Evolutionary conservation across 768 basidiomycete species (phyloP), one percentile per base, ranked within the genome.

Genomic region (Phylloporus sp.): DNA sequence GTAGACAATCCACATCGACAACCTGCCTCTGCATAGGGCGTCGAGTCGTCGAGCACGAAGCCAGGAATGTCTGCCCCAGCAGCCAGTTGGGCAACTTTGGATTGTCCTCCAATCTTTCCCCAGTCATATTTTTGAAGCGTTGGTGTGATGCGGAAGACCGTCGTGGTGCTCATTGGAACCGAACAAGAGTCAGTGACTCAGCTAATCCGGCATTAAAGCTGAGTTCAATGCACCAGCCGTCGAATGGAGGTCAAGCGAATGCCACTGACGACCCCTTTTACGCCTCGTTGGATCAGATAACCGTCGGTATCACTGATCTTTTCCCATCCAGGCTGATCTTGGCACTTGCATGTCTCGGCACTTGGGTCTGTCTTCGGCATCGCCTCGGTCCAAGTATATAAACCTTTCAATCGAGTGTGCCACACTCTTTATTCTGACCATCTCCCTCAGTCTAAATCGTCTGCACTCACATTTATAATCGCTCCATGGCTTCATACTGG

Each of bases 91-190:
- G 95, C 94, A n/a, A 91, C 97, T 67, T 90, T 88, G 55, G 90
- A 91, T 16, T 74, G 73, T 12, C 70, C 72, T 4, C 95, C 95
- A 15, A 81, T 72, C 74, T 90, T 94, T 18, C 95, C 95, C 95
- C 95, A 99, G 65, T 94, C 91, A 66, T 98, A 97, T 54, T 84
- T 79, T 66, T 98, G 94, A 1, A 83, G 80, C 7, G 91, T 95
- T 3, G 92, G 90, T 5, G 76, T 60, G 60, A 97, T 79, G 68
- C 86, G 88, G 74, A 97, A 93, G 15, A 92, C 83, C 1, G 72
- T 52, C 22, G 57, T 46, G 46, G 53, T 57, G 36, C 43, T 58
- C 70, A 68, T 71, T 20, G 58, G 53, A 26, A 23, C n/a, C n/a
- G n/a, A n/a, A n/a, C n/a, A n/a, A n/a, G n/a, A n/a, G n/a, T n/a